These are phyloP conservation scores for Ramichloridium luteum DNA, from an alignment of 2,329 filamentous ascomycete genomes.

Conservation along the genomic window DNA sequence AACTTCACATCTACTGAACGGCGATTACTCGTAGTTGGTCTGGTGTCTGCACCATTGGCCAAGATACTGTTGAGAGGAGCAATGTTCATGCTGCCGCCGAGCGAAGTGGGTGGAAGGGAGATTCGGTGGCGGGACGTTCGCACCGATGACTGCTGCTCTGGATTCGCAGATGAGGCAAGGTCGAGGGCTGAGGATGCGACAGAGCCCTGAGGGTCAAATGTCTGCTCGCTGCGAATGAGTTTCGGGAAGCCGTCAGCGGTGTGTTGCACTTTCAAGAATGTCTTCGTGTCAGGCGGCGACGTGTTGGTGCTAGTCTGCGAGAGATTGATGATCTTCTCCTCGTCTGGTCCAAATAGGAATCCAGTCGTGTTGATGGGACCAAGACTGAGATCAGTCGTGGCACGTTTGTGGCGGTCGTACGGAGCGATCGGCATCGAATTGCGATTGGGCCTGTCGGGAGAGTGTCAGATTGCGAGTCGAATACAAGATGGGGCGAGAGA, in stretches of 20 bases:
- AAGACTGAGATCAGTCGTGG: slow-evolving; percentile 44
- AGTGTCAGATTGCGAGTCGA: slow-evolving; percentile 18
- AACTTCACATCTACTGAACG: slow-evolving; percentile 38
- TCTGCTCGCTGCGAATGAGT: slow-evolving; percentile 53
- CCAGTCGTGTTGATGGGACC: slow-evolving; percentile 76
- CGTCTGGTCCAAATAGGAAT: slow-evolving; percentile 69
- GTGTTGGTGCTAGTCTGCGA: slow-evolving; percentile 25
- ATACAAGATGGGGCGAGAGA: too few species aligned
- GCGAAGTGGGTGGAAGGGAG: slow-evolving; percentile 25
- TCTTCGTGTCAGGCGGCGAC: slow-evolving; percentile 54
- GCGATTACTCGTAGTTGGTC: slow-evolving; percentile 30
- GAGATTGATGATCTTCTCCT: slow-evolving; percentile 35
- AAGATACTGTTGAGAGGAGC: slow-evolving; percentile 28
- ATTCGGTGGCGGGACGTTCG: slow-evolving; percentile 31
- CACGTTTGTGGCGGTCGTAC: slow-evolving; percentile 51
- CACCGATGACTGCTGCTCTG: neutral
- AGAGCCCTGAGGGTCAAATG: slow-evolving; percentile 52
- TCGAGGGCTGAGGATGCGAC: slow-evolving; percentile 69
- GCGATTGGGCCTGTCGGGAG: slow-evolving; percentile 56
- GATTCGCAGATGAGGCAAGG: slow-evolving; percentile 50
- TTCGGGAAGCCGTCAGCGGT: slow-evolving; percentile 82
- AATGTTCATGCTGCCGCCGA: slow-evolving; percentile 23
- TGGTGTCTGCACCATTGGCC: slow-evolving; percentile 29
- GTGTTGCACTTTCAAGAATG: slow-evolving; percentile 57
- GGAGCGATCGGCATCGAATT: slow-evolving; percentile 86